Base-by-base conservation (phyloP, 805 yeast genomes). In the Candida namnaoensis region DNA sequence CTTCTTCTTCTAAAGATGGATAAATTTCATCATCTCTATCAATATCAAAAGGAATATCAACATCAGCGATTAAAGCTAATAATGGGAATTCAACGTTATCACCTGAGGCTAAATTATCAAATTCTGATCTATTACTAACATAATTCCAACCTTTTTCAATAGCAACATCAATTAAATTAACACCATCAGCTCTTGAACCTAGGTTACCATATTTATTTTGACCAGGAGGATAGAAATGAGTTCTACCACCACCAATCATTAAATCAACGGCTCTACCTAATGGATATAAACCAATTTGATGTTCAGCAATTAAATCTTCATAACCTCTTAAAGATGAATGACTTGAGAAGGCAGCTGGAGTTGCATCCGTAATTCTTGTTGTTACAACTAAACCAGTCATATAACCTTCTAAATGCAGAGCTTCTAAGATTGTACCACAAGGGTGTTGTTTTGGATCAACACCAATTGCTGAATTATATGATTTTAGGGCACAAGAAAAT, bases 391-490 rank as follows among this genome's bases (percentile, higher is more conserved):
- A 66, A 0, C 97, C 98, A 0, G 97, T 90, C 51, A 69, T 60
- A 61, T 80, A 87, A 1, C 96, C 96, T 44, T 75, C 68, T 42
- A 82, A 65, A 56, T 90, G 88, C 53, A 91, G 80, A 1, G 95
- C 95, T 62, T 90, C 98, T 49, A 90, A 66, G 35, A 90, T 63
- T 2, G 96, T 87, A 7, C 95, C 96, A 57, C 95, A 84, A 6
- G 97, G 95, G n/a, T 54, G 50, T 38, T 72, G 67, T 30, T 69
- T 62, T 1, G 87, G 77, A 45, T 74, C 73, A 13, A 90, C 95
- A n/a, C 88, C 95, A 58, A 90, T 84, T 11, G 95, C 96, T 13
- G 95, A 93, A 58, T 90, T 90, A 63, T 86, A 88, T 5, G 88
- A 67, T 65, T 90, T 90, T 52, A 78, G 55, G 6, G 80, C 91